Conservation (phyloP, 2,329 filamentous ascomycete species). For the Acephala macrosclerotiorum region DNA sequence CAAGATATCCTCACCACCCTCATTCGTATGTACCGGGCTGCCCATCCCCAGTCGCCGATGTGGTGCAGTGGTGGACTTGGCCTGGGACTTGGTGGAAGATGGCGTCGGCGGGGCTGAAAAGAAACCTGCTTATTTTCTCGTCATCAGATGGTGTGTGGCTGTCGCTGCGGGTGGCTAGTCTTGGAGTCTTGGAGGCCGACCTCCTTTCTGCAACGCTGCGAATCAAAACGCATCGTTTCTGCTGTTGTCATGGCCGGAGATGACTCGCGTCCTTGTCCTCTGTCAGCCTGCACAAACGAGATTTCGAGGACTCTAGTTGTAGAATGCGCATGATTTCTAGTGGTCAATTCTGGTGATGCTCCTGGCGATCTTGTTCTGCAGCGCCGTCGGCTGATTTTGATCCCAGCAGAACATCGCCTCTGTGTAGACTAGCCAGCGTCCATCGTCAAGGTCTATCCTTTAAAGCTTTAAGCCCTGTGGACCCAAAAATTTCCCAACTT, state of each 20-base stretch:
- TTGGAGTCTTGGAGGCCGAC: not conserved
- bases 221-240: not conserved
- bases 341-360: conserved; percentile 7
- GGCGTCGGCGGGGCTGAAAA: conserved; percentile 1
- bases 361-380: not conserved
- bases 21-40: not conserved
- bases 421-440: not conserved
- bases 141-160: not conserved
- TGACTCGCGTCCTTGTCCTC: not conserved
- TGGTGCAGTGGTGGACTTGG: not conserved
- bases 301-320: not conserved
- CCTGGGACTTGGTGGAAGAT: not conserved
- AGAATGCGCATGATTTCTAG: not conserved
- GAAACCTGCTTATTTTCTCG: not conserved
- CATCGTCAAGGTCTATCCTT: not conserved
- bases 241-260: not conserved
- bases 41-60: not conserved
- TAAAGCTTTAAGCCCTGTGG: conserved; percentile 8
- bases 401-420: not conserved
- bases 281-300: conserved; percentile 10
- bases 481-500: conserved; percentile 26
- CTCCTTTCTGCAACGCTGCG: not conserved
- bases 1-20: not conserved
- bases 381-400: conserved; percentile 1
- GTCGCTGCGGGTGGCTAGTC: not conserved